phyloP scores from a whole-genome alignment of 345 rosid species.

The Alliaria petiolata region DNA sequence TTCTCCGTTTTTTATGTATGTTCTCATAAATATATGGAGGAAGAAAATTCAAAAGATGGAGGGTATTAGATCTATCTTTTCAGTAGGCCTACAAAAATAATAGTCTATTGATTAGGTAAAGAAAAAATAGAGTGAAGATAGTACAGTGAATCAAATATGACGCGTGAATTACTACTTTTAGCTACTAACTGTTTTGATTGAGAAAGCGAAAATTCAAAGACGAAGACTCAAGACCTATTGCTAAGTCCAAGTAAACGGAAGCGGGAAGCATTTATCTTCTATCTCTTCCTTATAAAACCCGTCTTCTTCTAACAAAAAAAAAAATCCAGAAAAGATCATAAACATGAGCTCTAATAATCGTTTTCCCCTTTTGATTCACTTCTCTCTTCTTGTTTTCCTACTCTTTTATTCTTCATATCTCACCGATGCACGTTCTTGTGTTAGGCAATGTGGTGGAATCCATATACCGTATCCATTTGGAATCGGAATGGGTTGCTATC shows the following conservation, averaged over 20 bases:
- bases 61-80: too few species aligned
- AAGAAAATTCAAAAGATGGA: too few species aligned
- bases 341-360: background rate
- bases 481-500: constrained; percentile 17
- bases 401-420: background rate
- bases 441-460: constrained; percentile 27
- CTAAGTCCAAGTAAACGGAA: background rate
- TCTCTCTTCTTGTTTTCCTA: background rate
- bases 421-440: constrained; percentile 1
- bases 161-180: too few species aligned
- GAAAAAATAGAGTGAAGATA: too few species aligned
- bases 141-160: too few species aligned
- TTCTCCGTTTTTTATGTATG: too few species aligned
- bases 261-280: background rate
- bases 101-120: too few species aligned
- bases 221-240: too few species aligned
- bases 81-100: too few species aligned
- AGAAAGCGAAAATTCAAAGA: too few species aligned
- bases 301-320: background rate
- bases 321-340: background rate
- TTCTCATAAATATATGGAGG: too few species aligned
- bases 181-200: too few species aligned
- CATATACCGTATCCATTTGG: constrained; percentile 45
- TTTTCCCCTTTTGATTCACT: background rate
- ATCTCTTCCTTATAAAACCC: background rate